phyloP scores from a whole-genome alignment of 2,329 filamentous ascomycete genomes.

The Parascedosporium putredinis region DNA sequence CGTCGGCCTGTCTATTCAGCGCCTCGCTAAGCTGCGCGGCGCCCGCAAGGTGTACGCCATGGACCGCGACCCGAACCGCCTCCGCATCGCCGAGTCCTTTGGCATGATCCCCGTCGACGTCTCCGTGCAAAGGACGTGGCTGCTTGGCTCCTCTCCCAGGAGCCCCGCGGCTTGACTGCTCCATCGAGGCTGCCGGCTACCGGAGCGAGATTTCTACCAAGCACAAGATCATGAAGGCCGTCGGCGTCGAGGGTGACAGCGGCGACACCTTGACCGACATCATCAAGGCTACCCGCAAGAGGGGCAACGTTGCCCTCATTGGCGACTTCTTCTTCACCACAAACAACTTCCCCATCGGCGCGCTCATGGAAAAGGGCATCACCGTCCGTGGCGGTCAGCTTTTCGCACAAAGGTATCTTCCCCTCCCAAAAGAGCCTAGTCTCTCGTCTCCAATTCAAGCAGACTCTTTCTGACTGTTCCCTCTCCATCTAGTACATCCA shows the following conservation, averaged over 20 bases:
- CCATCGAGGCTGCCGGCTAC: conserved; percentile 21
- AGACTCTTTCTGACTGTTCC: no score
- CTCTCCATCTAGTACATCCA: no score
- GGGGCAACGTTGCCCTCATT: conserved; percentile 19
- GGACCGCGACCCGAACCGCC: conserved; percentile 20
- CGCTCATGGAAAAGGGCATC: conserved; percentile 22
- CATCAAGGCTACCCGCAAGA: conserved; percentile 20
- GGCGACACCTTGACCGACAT: conserved; percentile 18
- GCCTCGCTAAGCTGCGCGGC: conserved; percentile 18
- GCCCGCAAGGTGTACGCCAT: conserved; percentile 22
- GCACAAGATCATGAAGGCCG: conserved; percentile 9
- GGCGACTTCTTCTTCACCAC: conserved; percentile 20
- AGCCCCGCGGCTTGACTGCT: conserved; percentile 18
- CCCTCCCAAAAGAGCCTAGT: no score
- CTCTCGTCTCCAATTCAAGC: neutral
- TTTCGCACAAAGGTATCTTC: conserved; percentile 12
- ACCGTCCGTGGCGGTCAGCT: conserved; percentile 20
- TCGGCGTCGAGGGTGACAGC: conserved; percentile 18
- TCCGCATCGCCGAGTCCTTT: conserved; percentile 16
- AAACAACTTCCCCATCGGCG: conserved; percentile 20
- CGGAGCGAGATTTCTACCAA: conserved; percentile 14
- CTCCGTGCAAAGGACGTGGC: conserved; percentile 15
- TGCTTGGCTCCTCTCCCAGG: conserved; percentile 19
- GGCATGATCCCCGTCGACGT: conserved; percentile 20
- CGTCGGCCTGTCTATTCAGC: conserved; percentile 16